Evolutionary conservation across 805 yeast genomes (phyloP), one percentile per base, ranked within the genome.

Genomic region (Blastobotrys robertii): DNA sequence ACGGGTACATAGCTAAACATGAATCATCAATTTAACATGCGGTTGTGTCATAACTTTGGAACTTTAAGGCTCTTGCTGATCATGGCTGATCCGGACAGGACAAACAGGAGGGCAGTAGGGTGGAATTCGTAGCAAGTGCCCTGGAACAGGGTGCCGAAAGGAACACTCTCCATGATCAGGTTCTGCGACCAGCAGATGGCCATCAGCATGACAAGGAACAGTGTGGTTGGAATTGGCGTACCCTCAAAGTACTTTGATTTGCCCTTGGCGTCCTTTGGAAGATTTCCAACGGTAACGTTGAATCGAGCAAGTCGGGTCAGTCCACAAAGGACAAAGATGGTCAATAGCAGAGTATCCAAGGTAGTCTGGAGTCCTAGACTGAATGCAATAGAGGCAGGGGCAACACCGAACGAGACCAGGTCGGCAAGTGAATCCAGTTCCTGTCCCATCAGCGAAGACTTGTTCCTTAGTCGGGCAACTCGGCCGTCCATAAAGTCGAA

Each of bases 371-470:
- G 77, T 3, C 98, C 98, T 58, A 88, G 76, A 37, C 88, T 78
- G 62, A 87, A 92, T 3, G 94, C 98, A 61, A 85, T 80, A 11
- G 86, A 72, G 3, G 96, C 95, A 2, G 98, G 98, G 1, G 95
- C 88, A 30, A 90, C 95, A 49, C 97, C 94, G 61, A 92, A 92
- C 9, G 95, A 84, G 31, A 90, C 76, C 56, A 92, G 75, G 65
- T 92, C 98, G 15, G 98, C 98, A 54, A 92, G 73, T 1, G 97
- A 88, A 60, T 92, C 98, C 56, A 92, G 75, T 66, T 92, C 98
- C 65, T 92, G 97, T 47, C 98, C 98, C 84, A 92, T 84, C 43
- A 92, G 72, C 9, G 94, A 81, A 2, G 94, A 76, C 67, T 88
- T 86, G 61, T 87, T 83, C 66, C 96, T 77, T 67, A 92, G 74